phyloP scores from a whole-genome alignment of 345 rosid genomes.

The Garcia nutans region DNA sequence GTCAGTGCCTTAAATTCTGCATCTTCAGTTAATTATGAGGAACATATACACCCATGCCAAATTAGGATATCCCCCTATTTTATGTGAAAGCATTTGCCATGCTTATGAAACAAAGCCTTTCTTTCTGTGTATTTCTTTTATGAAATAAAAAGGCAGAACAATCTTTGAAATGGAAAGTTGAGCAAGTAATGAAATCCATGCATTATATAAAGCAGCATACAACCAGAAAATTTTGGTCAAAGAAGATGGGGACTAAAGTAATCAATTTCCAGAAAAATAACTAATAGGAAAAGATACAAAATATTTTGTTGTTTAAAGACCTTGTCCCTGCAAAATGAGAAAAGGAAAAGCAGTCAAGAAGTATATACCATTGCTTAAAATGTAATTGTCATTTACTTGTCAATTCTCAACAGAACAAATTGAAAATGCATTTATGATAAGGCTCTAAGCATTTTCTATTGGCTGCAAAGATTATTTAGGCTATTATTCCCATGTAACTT shows the following conservation, averaged over 20 bases:
- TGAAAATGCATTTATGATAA: neutral
- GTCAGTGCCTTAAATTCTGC: neutral
- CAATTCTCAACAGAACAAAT: neutral
- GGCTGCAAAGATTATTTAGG: neutral
- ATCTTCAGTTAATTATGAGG: too few species aligned
- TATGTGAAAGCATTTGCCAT: too few species aligned
- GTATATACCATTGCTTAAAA: neutral
- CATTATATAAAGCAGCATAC: too few species aligned
- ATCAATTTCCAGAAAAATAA: neutral
- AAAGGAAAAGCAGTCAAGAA: neutral
- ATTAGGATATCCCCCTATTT: neutral
- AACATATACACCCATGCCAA: neutral
- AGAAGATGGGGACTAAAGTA: too few species aligned
- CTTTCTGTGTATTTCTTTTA: neutral
- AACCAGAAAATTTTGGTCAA: too few species aligned
- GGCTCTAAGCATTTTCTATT: neutral
- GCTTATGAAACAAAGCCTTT: neutral
- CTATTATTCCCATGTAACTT: neutral
- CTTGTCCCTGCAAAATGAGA: conserved; percentile 69
- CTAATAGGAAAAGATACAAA: conserved; percentile 60
- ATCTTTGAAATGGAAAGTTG: neutral
- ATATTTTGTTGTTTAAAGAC: conserved; percentile 72
- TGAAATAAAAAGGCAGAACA: neutral
- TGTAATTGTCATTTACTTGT: neutral
- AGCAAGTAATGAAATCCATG: too few species aligned